phyloP scores from a whole-genome alignment of 2,329 filamentous ascomycete species.

The Hirsutella minnesotensis region DNA sequence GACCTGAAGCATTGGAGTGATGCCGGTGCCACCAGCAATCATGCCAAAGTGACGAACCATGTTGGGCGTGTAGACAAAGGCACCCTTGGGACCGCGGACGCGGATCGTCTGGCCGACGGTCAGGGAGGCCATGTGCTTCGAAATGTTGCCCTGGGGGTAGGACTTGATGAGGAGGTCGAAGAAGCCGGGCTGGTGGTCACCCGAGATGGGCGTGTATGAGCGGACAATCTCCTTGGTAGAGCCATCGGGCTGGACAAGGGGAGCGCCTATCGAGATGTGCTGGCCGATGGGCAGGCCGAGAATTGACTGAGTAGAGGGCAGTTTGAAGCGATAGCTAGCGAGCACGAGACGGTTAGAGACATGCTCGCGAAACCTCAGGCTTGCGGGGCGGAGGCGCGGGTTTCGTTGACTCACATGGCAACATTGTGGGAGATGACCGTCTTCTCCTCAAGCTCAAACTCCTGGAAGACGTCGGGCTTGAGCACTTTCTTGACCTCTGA shows the following conservation, averaged over 20 bases:
- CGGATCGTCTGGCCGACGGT: conserved; percentile 79
- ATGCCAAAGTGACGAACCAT: conserved; percentile 95
- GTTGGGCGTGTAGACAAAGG: conserved; percentile 94
- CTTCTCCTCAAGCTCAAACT: conserved; percentile 90
- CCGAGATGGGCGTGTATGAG: conserved; percentile 86
- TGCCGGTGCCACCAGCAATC: conserved; percentile 94
- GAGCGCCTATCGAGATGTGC: conserved; percentile 91
- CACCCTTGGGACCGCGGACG: conserved; percentile 88
- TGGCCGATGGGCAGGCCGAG: conserved; percentile 96
- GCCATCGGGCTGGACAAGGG: conserved; percentile 55
- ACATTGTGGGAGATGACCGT: conserved; percentile 96
- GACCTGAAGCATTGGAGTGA: conserved; percentile 97
- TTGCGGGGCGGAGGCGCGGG: too few relatives aligned
- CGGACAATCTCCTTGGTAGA: conserved; percentile 73
- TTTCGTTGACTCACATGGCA: conserved; percentile 70
- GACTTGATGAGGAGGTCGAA: conserved; percentile 97
- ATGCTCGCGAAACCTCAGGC: too few relatives aligned
- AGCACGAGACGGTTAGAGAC: neutral
- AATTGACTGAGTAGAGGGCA: conserved; percentile 66
- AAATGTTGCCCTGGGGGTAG: conserved; percentile 96
- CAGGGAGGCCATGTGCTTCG: conserved; percentile 76
- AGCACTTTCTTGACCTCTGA: conserved; percentile 70
- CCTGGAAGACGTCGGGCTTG: conserved; percentile 77
- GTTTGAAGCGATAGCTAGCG: conserved; percentile 75
- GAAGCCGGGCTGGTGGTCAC: conserved; percentile 78